Evolutionary conservation across 768 basidiomycete genomes (phyloP).

Genomic region (Gelatoporia subvermispora): DNA sequence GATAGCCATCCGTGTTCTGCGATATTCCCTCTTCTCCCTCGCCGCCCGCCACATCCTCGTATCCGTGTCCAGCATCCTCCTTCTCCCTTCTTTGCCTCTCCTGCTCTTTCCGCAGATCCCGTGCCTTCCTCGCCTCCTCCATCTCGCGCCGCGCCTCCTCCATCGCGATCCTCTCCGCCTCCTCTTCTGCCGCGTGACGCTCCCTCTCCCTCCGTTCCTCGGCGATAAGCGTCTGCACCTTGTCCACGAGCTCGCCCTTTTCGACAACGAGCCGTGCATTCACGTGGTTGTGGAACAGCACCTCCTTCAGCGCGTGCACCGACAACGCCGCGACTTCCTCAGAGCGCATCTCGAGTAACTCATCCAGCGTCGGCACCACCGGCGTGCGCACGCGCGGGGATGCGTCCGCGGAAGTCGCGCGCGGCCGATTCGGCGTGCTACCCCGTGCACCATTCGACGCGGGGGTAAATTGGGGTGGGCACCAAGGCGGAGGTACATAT

Average conservation of each 20-base stretch:
- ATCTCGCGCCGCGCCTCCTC: constrained; percentile 17
- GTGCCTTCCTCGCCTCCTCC: constrained; percentile 8
- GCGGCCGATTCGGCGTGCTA: constrained; percentile 25
- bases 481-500: constrained; percentile 12
- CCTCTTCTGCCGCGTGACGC: constrained; percentile 23
- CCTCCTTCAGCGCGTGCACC: constrained; percentile 68
- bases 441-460: background rate
- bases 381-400: constrained; percentile 14
- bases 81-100: background rate
- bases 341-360: constrained; percentile 57
- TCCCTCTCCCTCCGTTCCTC: constrained; percentile 29
- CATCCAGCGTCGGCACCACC: constrained; percentile 58
- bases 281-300: constrained; percentile 77
- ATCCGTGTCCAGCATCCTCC: background rate
- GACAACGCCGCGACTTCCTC: constrained; percentile 57
- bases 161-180: constrained; percentile 14
- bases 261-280: constrained; percentile 68
- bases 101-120: background rate
- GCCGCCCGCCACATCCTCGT: background rate
- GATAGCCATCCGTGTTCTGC: background rate
- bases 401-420: constrained; percentile 38
- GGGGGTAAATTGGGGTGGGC: constrained; percentile 5
- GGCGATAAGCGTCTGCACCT: constrained; percentile 59
- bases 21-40: constrained; percentile 3
- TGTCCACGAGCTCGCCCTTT: constrained; percentile 77